These are phyloP conservation scores for Ricinus communis DNA, from an alignment of 345 rosid genomes.

Conservation along the genomic window DNA sequence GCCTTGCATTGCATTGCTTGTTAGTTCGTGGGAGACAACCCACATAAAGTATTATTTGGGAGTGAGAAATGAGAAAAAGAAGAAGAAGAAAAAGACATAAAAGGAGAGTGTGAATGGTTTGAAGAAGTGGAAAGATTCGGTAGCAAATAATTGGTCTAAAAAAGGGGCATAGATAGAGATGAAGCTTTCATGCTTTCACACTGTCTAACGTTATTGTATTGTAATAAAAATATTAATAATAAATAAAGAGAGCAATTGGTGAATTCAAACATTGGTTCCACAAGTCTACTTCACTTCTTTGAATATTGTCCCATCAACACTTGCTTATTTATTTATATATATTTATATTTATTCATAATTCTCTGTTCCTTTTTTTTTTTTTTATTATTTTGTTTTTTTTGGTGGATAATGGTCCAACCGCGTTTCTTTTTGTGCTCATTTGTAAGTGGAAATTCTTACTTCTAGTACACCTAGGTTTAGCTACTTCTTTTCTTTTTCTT, in stretches of 20 bases:
- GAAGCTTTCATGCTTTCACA: background rate
- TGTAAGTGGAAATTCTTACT: too few species aligned
- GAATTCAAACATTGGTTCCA: background rate
- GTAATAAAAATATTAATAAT: too few species aligned
- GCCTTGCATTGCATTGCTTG: too few species aligned
- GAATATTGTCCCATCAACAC: background rate
- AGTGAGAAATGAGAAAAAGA: too few species aligned
- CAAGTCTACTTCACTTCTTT: background rate
- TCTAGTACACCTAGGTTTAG: too few species aligned
- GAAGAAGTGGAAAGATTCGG: background rate
- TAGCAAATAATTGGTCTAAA: background rate
- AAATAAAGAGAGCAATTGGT: background rate
- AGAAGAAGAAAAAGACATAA: too few species aligned
- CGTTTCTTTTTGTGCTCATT: too few species aligned
- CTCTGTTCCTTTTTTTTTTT: background rate
- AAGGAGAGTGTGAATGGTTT: background rate
- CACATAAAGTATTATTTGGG: too few species aligned
- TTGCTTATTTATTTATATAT: background rate
- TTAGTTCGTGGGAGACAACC: too few species aligned
- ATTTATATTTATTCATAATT: too few species aligned
- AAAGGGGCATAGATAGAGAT: background rate
- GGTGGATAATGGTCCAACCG: background rate
- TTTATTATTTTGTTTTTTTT: background rate
- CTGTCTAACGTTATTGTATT: too few species aligned
- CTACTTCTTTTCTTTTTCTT: too few species aligned